Conservation (phyloP, 805 yeast genomes). For the Candida vaughaniae region DNA sequence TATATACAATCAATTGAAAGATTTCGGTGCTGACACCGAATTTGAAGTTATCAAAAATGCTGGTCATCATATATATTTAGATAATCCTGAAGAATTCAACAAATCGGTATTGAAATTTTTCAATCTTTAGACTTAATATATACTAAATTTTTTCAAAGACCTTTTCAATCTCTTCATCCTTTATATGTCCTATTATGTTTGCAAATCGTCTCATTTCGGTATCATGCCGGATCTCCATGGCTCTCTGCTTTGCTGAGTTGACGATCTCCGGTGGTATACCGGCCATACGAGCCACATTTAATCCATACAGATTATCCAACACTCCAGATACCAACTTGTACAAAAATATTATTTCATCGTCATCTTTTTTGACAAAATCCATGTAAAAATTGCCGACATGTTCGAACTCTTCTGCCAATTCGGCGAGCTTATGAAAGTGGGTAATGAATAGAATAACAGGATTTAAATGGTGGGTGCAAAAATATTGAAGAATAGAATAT, state of each 20-base stretch:
- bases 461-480: slow-evolving; percentile 32
- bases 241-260: slow-evolving; percentile 39
- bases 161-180: neutral
- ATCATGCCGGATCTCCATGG: slow-evolving; percentile 29
- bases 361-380: slow-evolving; percentile 51
- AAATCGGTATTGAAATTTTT: slow-evolving; percentile 23
- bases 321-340: slow-evolving; percentile 39
- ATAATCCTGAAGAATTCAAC: slow-evolving; percentile 36
- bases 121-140: slow-evolving; percentile 4
- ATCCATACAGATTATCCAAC: slow-evolving; percentile 67
- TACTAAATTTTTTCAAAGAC: slow-evolving; percentile 1
- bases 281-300: slow-evolving; percentile 82
- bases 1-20: slow-evolving; percentile 25
- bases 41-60: slow-evolving; percentile 31
- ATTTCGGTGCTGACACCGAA: slow-evolving; percentile 14
- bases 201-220: slow-evolving; percentile 20
- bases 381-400: slow-evolving; percentile 64
- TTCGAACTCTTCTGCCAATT: slow-evolving; percentile 41
- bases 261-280: slow-evolving; percentile 51
- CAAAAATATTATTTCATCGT: slow-evolving; percentile 36
- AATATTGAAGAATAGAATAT: slow-evolving; percentile 62
- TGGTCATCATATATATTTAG: slow-evolving; percentile 45
- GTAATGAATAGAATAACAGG: slow-evolving; percentile 78
- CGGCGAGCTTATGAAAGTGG: slow-evolving; percentile 70
- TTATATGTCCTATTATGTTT: neutral